Base-by-base conservation (phyloP, 176 grass and related monocot species). In the Echinochloa phyllopogon region DNA sequence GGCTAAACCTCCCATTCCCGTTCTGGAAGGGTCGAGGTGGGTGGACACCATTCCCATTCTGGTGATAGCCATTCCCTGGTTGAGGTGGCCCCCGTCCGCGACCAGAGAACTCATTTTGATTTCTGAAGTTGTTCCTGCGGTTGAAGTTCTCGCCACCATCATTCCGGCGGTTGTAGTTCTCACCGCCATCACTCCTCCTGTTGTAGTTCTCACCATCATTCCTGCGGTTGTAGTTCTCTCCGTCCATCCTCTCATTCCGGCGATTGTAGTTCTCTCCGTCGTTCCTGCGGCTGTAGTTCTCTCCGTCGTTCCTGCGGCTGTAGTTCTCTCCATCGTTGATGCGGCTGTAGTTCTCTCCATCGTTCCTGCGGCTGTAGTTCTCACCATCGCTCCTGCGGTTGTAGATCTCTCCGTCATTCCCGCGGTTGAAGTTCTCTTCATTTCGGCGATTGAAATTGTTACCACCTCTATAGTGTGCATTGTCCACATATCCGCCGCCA, bases 71-170 rank as follows among this genome's bases (percentile, higher is more conserved):
- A 9, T 88, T 81, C 6, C 77, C 75, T 11, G 82, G 21, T 6
- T 84, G 48, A 1, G 71, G 53, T 2, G 80, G 44, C 3, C 84
- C 87, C 15, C 74, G 77, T 38, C 89, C 87, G 0, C 78, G 87
- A 6, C 89, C 92, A 18, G 84, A 58, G 4, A 82, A 87, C 39
- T 92, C 89, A 1, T 68, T 86, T 14, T 75, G 84, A 56, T 87
- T 91, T 52, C 89, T 83, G 10, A 91, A 89, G 21, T 94, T 79
- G 2, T 76, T 89, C 52, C 85, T 66, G 25, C 86, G 42, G 73
- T 74, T 86, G 49, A 81, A 89, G 61, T 83, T 71, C 17, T 73
- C 85, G 0, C 77, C 72, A 4, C 77, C 72, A 3, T 66, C 86
- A 4, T 44, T 65, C 49, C 69, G 80, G 58, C 68, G 37, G 55